Evolutionary conservation across 2,329 filamentous ascomycete species (phyloP).

Genomic region (Alternaria sp.): DNA sequence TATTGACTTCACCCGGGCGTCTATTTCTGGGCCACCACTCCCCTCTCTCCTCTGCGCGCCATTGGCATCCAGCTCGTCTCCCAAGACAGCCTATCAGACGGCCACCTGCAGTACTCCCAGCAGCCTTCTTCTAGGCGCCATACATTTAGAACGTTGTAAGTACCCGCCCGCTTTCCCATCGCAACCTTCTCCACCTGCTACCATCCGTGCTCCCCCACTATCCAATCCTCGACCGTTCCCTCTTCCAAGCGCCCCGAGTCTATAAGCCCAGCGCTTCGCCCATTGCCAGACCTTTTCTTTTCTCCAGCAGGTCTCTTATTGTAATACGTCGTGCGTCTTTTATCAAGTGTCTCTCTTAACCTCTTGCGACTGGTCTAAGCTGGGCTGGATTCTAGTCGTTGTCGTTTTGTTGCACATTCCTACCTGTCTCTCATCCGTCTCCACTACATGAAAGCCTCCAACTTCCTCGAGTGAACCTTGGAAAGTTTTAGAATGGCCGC

Average conservation of each 20-base stretch:
- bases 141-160: conserved; percentile 51
- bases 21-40: conserved; percentile 51
- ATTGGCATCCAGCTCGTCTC: conserved; percentile 43
- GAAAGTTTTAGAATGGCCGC: conserved; percentile 56
- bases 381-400: conserved; percentile 51
- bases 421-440: conserved; percentile 18
- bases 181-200: conserved; percentile 43
- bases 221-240: conserved; percentile 38
- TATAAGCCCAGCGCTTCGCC: conserved; percentile 53
- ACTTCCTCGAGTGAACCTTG: conserved; percentile 40
- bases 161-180: conserved; percentile 50
- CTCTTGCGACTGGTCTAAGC: conserved; percentile 48
- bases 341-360: conserved; percentile 37
- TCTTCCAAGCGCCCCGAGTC: conserved; percentile 51
- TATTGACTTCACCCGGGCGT: conserved; percentile 51
- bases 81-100: conserved; percentile 46
- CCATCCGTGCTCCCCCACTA: conserved; percentile 40
- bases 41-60: conserved; percentile 39
- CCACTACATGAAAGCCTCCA: conserved; percentile 47
- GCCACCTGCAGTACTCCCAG: conserved; percentile 42
- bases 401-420: conserved; percentile 41
- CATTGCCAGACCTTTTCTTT: conserved; percentile 44
- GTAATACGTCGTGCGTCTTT: conserved; percentile 51
- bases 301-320: conserved; percentile 54
- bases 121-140: conserved; percentile 45